Conservation (phyloP, 139 green algal species). For the Asterochloris sp. region DNA sequence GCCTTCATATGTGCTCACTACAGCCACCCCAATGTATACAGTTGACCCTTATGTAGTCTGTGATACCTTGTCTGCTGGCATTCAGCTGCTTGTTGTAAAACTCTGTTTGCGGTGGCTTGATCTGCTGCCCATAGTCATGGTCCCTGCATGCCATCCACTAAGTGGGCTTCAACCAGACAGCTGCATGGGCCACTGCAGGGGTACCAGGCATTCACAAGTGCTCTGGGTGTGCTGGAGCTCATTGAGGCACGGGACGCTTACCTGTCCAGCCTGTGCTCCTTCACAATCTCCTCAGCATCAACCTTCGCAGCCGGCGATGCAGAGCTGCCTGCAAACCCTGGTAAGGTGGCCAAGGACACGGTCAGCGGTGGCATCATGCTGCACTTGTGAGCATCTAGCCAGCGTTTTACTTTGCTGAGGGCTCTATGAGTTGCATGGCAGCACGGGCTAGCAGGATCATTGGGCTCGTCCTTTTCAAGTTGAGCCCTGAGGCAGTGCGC, state of each 20-base stretch:
- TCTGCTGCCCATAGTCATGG: background rate
- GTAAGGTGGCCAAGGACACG: background rate
- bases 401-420: background rate
- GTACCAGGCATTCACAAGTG: conserved; percentile 52
- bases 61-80: background rate
- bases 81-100: background rate
- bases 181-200: conserved; percentile 17
- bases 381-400: background rate
- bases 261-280: conserved; percentile 65
- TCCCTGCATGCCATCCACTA: too few relatives aligned
- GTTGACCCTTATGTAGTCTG: background rate
- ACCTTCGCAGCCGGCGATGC: background rate
- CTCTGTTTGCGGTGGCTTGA: background rate
- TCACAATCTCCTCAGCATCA: conserved; percentile 48
- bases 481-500: too few relatives aligned
- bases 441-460: too few relatives aligned
- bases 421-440: background rate
- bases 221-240: conserved; percentile 53
- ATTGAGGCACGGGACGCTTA: conserved; percentile 67
- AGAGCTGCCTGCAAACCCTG: background rate
- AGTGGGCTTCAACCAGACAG: too few relatives aligned
- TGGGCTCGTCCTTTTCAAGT: too few relatives aligned
- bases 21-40: background rate
- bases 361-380: background rate
- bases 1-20: background rate